phyloP scores from a whole-genome alignment of 306 rosid species.

The Inga laurina region DNA sequence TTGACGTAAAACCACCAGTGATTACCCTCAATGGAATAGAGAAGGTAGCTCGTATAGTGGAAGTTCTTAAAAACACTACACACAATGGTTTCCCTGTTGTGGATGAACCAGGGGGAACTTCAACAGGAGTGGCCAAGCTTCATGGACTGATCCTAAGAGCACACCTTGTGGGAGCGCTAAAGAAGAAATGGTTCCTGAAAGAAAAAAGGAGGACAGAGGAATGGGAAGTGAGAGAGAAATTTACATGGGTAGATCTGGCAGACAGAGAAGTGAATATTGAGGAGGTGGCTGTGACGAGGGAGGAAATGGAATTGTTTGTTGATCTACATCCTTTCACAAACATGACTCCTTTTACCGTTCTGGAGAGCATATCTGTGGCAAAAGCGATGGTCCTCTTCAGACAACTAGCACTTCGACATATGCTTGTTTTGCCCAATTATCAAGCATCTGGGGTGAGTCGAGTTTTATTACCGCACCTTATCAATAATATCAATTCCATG shows the following conservation, averaged over 20 bases:
- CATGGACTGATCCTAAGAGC: constrained; percentile 86
- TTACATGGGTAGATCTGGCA: constrained; percentile 76
- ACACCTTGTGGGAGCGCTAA: constrained; percentile 72
- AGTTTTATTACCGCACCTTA: background rate
- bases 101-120: constrained; percentile 56
- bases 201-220: constrained; percentile 81
- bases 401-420: constrained; percentile 83
- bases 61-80: constrained; percentile 74
- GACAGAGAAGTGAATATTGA: constrained; percentile 69
- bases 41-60: constrained; percentile 73
- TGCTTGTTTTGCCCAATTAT: constrained; percentile 81
- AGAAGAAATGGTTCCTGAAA: constrained; percentile 77
- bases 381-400: constrained; percentile 91
- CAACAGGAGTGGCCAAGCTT: constrained; percentile 44
- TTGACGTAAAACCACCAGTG: constrained; percentile 75
- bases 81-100: constrained; percentile 86
- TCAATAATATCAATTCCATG: constrained; percentile 2
- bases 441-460: constrained; percentile 77
- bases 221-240: constrained; percentile 88
- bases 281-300: constrained; percentile 68
- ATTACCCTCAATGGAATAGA: constrained; percentile 68
- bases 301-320: constrained; percentile 83
- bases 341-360: constrained; percentile 76
- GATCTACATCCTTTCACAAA: constrained; percentile 92
- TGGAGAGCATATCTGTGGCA: constrained; percentile 77